phyloP scores from a whole-genome alignment of 768 basidiomycete species.

The Mycena belliarum region DNA sequence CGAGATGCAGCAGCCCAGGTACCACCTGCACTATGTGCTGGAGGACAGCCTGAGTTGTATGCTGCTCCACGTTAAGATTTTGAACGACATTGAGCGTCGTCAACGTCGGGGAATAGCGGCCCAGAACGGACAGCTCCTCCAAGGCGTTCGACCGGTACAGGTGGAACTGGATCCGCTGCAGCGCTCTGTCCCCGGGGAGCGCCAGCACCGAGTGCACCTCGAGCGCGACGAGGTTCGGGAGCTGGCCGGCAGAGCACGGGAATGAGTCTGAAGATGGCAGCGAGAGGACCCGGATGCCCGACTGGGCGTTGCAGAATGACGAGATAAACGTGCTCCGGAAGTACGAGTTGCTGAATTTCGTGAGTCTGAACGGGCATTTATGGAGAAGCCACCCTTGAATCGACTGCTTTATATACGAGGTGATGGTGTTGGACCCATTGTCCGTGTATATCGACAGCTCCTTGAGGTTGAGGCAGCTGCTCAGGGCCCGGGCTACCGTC shows the following conservation, averaged over 20 bases:
- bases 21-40: not conserved
- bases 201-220: not conserved
- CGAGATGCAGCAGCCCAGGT: not conserved
- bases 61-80: not conserved
- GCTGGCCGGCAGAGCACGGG: not conserved
- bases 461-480: conserved; percentile 5
- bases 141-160: not conserved
- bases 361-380: conserved; percentile 1
- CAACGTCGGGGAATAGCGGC: not conserved
- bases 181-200: not conserved
- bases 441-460: not conserved
- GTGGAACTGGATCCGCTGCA: not conserved
- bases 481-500: conserved; percentile 1
- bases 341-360: not conserved
- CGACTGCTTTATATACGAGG: not conserved
- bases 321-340: not conserved
- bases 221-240: conserved; percentile 5
- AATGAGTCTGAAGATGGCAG: not conserved
- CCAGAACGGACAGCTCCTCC: not conserved
- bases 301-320: not conserved
- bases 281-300: not conserved
- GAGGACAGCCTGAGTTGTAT: not conserved
- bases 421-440: not conserved
- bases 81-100: conserved; percentile 5
- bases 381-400: conserved; percentile 7